phyloP scores from a whole-genome alignment of 805 yeast species.

The Monosporozyma servazzii region DNA sequence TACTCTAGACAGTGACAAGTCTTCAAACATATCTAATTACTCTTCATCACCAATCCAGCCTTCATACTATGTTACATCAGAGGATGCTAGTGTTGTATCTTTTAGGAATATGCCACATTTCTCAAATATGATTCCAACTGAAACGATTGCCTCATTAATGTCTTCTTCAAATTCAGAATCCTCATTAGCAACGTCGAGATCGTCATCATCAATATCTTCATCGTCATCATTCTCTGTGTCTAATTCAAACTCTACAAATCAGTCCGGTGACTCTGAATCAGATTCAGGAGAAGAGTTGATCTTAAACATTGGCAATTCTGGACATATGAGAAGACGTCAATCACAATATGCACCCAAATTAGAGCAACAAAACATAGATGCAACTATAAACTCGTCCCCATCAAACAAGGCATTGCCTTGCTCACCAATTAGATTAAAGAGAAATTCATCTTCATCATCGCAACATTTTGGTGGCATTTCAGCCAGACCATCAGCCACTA shows the following conservation, averaged over 20 bases:
- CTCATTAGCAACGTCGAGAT: not conserved
- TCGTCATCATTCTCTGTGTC: not conserved
- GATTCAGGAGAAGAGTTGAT: conserved; percentile 15
- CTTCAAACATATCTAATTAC: not conserved
- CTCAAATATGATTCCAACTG: not conserved
- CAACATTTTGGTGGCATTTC: conserved; percentile 1
- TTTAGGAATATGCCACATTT: conserved; percentile 12
- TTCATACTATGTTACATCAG: conserved; percentile 17
- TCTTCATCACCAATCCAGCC: conserved; percentile 1
- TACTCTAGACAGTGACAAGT: not conserved
- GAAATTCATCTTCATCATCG: not conserved
- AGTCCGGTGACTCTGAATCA: not conserved
- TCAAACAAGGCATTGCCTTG: not conserved
- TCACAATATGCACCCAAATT: conserved; percentile 1
- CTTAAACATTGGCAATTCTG: conserved; percentile 14
- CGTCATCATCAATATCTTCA: not conserved
- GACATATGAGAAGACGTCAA: conserved; percentile 13
- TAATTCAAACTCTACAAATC: not conserved
- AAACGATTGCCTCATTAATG: not conserved
- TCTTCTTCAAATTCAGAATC: not conserved
- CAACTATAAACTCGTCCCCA: not conserved
- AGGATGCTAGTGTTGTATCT: conserved; percentile 18
- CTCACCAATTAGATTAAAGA: conserved; percentile 1
- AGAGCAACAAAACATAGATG: not conserved
- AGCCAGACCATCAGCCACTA: conserved; percentile 1